A percentile compares a stretch with the other conserved stretches of the same genome.
phyloP scores from a whole-genome alignment of 768 basidiomycete species.

The Termitomyces sp. region DNA sequence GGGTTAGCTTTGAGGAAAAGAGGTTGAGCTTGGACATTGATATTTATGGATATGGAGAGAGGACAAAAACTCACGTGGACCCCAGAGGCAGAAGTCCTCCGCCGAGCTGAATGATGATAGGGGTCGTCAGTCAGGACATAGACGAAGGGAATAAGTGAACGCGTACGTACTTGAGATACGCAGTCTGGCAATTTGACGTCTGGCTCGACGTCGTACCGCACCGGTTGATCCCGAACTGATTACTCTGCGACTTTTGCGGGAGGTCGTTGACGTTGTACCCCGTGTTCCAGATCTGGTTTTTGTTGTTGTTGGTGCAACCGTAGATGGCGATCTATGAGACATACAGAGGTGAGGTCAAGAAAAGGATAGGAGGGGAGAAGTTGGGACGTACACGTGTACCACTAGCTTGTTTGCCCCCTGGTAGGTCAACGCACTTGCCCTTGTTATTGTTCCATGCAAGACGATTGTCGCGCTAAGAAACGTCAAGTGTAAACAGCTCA shows the following conservation, averaged over 20 bases:
- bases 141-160: background rate
- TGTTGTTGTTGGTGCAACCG: conserved; percentile 34
- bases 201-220: conserved; percentile 61
- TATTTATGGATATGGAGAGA: no score
- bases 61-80: conserved; percentile 37
- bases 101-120: conserved; percentile 41
- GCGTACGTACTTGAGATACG: conserved; percentile 53
- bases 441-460: conserved; percentile 45
- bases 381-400: conserved; percentile 37
- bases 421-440: conserved; percentile 49
- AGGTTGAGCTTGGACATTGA: background rate
- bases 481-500: background rate
- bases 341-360: background rate
- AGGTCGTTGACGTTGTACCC: conserved; percentile 41
- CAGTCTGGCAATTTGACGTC: conserved; percentile 66
- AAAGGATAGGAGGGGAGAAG: background rate
- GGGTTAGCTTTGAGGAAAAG: conserved; percentile 13
- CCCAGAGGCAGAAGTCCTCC: conserved; percentile 73
- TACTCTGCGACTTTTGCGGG: conserved; percentile 50
- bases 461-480: conserved; percentile 28
- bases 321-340: conserved; percentile 42
- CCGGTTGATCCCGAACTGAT: conserved; percentile 62
- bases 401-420: conserved; percentile 33
- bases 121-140: background rate
- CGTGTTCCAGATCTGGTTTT: conserved; percentile 53